Conservation (phyloP, 2,329 filamentous ascomycete species). For the Metarhizium guizhouense region DNA sequence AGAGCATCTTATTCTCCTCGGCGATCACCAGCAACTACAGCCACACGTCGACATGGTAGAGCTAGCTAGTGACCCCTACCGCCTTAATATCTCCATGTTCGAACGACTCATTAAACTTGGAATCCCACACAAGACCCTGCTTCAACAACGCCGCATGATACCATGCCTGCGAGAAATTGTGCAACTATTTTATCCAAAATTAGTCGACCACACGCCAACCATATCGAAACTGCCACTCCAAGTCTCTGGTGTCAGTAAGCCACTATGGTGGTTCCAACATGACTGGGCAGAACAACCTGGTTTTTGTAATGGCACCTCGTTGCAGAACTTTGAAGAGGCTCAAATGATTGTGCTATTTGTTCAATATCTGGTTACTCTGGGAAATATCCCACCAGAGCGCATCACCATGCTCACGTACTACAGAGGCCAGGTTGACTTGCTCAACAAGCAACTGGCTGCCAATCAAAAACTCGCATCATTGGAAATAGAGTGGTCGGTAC, state of each 20-base stretch:
- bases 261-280: slow-evolving; percentile 37
- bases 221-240: slow-evolving; percentile 22
- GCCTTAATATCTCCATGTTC: slow-evolving; percentile 68
- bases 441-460: slow-evolving; percentile 40
- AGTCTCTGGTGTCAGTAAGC: slow-evolving; percentile 33
- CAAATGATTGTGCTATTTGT: slow-evolving; percentile 67
- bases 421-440: slow-evolving; percentile 65
- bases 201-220: slow-evolving; percentile 36
- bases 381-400: slow-evolving; percentile 47
- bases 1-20: slow-evolving; percentile 51
- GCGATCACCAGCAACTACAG: slow-evolving; percentile 73
- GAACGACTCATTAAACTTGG: slow-evolving; percentile 63
- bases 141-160: slow-evolving; percentile 55
- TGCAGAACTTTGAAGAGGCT: slow-evolving; percentile 59
- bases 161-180: slow-evolving; percentile 35
- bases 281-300: slow-evolving; percentile 37
- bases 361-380: slow-evolving; percentile 56
- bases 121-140: slow-evolving; percentile 55
- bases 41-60: slow-evolving; percentile 56
- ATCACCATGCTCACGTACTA: slow-evolving; percentile 87
- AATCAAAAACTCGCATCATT: slow-evolving; percentile 16
- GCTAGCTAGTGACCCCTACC: slow-evolving; percentile 51
- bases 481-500: slow-evolving; percentile 45
- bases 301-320: slow-evolving; percentile 41
- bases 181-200: slow-evolving; percentile 35